These are phyloP conservation scores for Mortierella sp. DNA, from an alignment of 371 early-diverging fungal genomes.

Conservation along the genomic window DNA sequence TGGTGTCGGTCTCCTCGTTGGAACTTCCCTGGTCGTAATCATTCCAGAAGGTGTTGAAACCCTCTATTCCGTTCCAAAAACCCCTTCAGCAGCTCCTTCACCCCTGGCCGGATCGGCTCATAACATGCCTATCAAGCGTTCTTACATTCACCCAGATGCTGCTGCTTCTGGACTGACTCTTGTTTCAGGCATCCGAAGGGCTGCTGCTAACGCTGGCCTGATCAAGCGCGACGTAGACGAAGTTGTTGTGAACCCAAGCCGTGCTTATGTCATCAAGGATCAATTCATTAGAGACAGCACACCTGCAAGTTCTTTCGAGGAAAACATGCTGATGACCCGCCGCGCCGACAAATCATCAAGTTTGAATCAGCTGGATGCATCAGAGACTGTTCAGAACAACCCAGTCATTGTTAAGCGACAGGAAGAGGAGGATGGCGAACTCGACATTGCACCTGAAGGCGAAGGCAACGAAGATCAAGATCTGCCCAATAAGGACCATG, in stretches of 20 bases:
- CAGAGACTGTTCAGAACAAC: neutral
- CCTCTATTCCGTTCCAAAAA: conserved; percentile 64
- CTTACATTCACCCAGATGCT: conserved; percentile 13
- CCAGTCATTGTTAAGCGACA: conserved; percentile 35
- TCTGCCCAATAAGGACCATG: conserved; percentile 16
- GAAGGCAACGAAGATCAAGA: conserved; percentile 4
- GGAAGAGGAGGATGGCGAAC: conserved; percentile 10
- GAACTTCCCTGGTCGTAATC: conserved; percentile 91
- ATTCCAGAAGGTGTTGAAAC: conserved; percentile 96
- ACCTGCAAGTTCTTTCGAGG: conserved; percentile 27
- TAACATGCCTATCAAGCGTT: conserved; percentile 37
- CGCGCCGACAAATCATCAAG: conserved; percentile 8
- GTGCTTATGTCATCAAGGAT: conserved; percentile 24
- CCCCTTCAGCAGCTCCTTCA: conserved; percentile 8
- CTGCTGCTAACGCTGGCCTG: conserved; percentile 2
- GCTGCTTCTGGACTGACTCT: conserved; percentile 10
- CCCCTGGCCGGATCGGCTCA: conserved; percentile 6
- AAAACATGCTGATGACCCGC: conserved; percentile 39
- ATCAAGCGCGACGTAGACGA: conserved; percentile 19
- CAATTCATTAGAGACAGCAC: conserved; percentile 20
- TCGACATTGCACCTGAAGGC: conserved; percentile 6
- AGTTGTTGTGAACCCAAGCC: conserved; percentile 18
- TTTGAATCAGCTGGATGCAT: neutral
- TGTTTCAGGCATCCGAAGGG: neutral
- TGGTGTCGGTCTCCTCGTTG: conserved; percentile 92